phyloP scores from a whole-genome alignment of 2,329 filamentous ascomycete genomes.

The Lomentospora prolificans region DNA sequence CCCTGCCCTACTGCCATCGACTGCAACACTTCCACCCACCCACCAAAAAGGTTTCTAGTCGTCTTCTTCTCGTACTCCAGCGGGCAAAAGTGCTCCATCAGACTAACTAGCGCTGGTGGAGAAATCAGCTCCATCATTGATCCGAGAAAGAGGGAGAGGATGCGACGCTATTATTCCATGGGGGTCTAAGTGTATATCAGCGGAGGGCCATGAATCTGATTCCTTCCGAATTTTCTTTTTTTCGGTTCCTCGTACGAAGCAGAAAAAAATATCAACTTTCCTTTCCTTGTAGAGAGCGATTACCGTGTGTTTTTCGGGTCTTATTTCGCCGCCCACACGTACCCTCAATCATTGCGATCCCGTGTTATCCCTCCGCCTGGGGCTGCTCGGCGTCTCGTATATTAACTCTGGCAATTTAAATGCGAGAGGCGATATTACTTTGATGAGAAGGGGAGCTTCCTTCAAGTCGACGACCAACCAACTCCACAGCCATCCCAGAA shows the following conservation, averaged over 20 bases:
- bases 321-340: neutral
- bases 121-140: neutral
- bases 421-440: conserved; percentile 31
- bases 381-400: conserved; percentile 26
- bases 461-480: conserved; percentile 25
- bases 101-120: conserved; percentile 1
- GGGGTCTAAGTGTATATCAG: neutral
- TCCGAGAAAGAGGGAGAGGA: neutral
- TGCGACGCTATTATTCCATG: neutral
- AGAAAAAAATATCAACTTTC: neutral
- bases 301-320: neutral
- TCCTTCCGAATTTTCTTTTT: neutral
- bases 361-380: conserved; percentile 12
- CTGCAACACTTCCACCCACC: neutral
- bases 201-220: neutral
- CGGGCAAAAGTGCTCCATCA: conserved; percentile 3
- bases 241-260: neutral
- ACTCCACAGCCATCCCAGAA: neutral
- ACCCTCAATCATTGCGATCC: conserved; percentile 7
- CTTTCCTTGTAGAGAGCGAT: neutral
- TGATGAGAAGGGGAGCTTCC: conserved; percentile 20
- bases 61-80: neutral
- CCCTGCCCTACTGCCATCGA: neutral
- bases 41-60: neutral
- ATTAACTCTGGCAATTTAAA: conserved; percentile 31